Evolutionary conservation across 2,329 filamentous ascomycete species (phyloP).

Genomic region (Tolypocladium paradoxum): DNA sequence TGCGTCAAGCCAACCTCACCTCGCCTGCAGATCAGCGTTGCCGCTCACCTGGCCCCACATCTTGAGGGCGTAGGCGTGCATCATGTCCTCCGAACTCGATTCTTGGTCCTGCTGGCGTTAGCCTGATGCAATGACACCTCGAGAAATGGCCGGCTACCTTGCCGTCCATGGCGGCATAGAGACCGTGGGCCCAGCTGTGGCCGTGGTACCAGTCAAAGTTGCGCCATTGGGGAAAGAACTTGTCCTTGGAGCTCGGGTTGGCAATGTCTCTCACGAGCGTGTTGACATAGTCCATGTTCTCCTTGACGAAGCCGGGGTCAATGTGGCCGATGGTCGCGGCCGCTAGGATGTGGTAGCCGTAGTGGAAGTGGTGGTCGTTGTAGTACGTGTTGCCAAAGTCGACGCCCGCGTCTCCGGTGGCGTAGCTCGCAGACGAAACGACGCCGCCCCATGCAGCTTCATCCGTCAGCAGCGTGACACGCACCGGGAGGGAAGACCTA

Average conservation of each 20-base stretch:
- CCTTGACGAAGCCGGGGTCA: constrained; percentile 61
- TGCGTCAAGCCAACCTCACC: constrained; percentile 27
- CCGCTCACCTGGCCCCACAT: constrained; percentile 80
- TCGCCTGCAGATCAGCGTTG: constrained; percentile 69
- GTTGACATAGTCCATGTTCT: constrained; percentile 73
- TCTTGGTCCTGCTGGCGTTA: constrained; percentile 50
- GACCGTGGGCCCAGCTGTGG: constrained; percentile 83
- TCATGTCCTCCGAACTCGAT: constrained; percentile 80
- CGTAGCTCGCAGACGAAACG: constrained; percentile 66
- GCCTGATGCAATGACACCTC: not conserved
- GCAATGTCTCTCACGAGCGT: constrained; percentile 72
- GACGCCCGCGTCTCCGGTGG: constrained; percentile 52
- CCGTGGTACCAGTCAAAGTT: constrained; percentile 92
- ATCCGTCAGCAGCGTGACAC: constrained; percentile 3
- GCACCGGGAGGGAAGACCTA: constrained; percentile 20
- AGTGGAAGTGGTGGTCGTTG: constrained; percentile 68
- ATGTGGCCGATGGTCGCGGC: constrained; percentile 74
- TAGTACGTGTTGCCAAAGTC: constrained; percentile 91
- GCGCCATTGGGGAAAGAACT: constrained; percentile 70
- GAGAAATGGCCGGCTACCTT: constrained; percentile 37
- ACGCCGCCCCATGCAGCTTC: constrained; percentile 65
- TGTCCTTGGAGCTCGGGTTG: constrained; percentile 61
- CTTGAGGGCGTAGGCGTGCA: constrained; percentile 79
- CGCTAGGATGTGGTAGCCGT: constrained; percentile 81
- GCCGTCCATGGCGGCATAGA: constrained; percentile 60